Percentiles rank a stretch among this genome's conserved stretches.
Evolutionary conservation across 345 rosid species (phyloP).

Genomic region (Durio zibethinus): DNA sequence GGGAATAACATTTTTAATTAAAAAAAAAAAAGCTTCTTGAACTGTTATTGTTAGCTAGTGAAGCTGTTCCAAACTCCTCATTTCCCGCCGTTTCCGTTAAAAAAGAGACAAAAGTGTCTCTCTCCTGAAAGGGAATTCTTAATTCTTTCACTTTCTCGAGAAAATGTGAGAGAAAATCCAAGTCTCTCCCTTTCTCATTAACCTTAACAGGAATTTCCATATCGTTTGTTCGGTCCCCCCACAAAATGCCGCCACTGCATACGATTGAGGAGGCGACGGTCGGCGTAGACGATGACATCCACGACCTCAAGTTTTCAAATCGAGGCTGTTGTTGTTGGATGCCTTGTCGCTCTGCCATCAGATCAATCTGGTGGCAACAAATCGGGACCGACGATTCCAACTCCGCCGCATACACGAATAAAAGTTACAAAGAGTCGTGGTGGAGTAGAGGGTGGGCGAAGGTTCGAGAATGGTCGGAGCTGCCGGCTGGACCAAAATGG

Average conservation of each 20-base stretch:
- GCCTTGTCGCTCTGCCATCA: constrained; percentile 23
- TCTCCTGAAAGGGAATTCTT: background rate
- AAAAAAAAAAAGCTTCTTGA: no score
- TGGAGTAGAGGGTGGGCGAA: constrained; percentile 44
- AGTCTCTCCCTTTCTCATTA: constrained; percentile 20
- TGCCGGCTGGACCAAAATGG: constrained; percentile 48
- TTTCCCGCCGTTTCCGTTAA: background rate
- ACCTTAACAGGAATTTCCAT: background rate
- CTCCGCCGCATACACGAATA: background rate
- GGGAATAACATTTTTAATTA: no score
- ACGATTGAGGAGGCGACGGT: background rate
- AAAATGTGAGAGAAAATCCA: constrained; percentile 6
- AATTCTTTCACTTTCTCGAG: background rate
- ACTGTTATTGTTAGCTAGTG: background rate
- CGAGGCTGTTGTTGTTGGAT: constrained; percentile 41
- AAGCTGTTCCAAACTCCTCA: background rate
- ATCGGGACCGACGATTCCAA: constrained; percentile 29
- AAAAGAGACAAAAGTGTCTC: background rate
- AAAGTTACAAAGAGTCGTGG: constrained; percentile 20
- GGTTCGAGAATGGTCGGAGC: constrained; percentile 49
- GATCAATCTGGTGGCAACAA: constrained; percentile 43
- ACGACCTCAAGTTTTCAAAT: constrained; percentile 25
- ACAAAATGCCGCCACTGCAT: constrained; percentile 20
- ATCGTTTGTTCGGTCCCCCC: background rate
- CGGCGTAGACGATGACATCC: constrained; percentile 33